Conservation (phyloP, 495 filamentous ascomycete genomes). For the Cudoniella acicularis region DNA sequence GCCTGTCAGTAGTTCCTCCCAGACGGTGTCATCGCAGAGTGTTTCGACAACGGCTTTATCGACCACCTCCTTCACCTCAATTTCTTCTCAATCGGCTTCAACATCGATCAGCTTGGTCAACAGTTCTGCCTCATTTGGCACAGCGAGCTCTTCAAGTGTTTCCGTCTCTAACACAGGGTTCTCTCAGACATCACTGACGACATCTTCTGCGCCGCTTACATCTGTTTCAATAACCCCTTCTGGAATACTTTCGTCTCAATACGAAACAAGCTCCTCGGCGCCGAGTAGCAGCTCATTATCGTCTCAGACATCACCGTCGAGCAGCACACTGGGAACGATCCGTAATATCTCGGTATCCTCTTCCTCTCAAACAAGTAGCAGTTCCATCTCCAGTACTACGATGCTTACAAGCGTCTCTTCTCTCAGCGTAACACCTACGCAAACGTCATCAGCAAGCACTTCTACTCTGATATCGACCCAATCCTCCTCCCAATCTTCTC, state of each 20-base stretch:
- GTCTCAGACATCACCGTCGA: not conserved
- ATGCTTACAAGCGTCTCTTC: not conserved
- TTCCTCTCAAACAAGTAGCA: not conserved
- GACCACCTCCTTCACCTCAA: not conserved
- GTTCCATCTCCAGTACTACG: not conserved
- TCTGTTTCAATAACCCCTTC: not conserved
- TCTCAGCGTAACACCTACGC: not conserved
- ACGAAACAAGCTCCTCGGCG: not conserved
- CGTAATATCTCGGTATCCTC: not conserved
- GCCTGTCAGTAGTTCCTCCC: not conserved
- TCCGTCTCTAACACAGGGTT: not conserved
- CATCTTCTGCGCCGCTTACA: not conserved
- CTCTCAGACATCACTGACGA: not conserved
- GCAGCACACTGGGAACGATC: not conserved
- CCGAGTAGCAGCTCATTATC: not conserved
- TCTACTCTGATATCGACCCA: not conserved
- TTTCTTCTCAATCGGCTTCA: not conserved
- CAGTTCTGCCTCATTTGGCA: not conserved
- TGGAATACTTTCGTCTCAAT: not conserved
- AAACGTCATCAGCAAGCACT: not conserved
- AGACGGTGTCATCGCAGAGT: not conserved
- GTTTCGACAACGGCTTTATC: not conserved
- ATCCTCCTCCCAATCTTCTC: not conserved
- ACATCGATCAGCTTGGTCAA: not conserved
- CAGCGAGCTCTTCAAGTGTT: not conserved